Evolutionary conservation across 192 early-diverging fungal species (phyloP), one percentile per base, ranked within the genome.

Genomic region (Phycomyces nitens): DNA sequence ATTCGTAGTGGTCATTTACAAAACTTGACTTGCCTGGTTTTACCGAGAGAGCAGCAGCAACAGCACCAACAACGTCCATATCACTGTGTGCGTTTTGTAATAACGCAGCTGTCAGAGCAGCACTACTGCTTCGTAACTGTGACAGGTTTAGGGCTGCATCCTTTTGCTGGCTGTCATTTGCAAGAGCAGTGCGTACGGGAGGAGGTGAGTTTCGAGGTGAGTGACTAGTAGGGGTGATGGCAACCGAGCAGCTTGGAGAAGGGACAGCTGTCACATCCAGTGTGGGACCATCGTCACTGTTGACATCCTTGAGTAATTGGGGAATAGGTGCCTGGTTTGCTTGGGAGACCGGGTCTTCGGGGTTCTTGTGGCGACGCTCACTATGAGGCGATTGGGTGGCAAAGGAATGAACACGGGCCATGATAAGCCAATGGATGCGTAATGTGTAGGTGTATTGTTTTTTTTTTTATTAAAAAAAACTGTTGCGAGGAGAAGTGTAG

Each of bases 391-490:
- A 44, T 38, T 58, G 56, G 11, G 66, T 60, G 47, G 53, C 60
- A 29, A 69, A 69, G 18, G 53, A 53, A 56, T 69, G 66, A 42
- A 69, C 66, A 50, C 66, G 66, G 42, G 66, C 66, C 66, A 69
- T 66, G 24, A 15, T 34, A 38, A 21, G 11, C 39, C 27, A 51
- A 39, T n/a, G n/a, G n/a, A n/a, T 16, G 52, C 24, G 47, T 53
- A 26, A 51, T 24, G 5, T 49, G 3, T 34, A n/a, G n/a, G n/a
- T n/a, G n/a, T n/a, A n/a, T n/a, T n/a, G n/a, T n/a, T n/a, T n/a
- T n/a, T n/a, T n/a, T n/a, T n/a, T n/a, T n/a, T n/a, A n/a, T n/a
- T n/a, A n/a, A n/a, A n/a, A n/a, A 34, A 34, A 34, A 7, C 29
- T 34, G 29, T 34, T 34, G 29, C 2, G 29, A 7, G 29, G 29